Evolutionary conservation across 345 rosid genomes (phyloP).

Genomic region (Bruguiera sexangula): DNA sequence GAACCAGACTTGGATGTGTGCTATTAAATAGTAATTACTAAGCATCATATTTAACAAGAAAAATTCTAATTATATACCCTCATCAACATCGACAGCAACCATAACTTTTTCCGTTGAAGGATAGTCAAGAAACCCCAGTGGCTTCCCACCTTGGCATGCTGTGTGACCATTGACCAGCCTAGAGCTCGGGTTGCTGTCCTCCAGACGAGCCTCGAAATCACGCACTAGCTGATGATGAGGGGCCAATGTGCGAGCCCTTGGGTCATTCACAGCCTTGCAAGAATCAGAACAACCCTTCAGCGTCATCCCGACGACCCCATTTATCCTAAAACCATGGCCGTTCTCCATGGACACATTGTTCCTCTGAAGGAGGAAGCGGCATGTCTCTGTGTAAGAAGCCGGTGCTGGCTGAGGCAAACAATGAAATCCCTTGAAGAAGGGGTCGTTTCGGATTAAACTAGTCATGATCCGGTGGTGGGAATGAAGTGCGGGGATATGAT

Average conservation of each 20-base stretch:
- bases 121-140: constrained; percentile 37
- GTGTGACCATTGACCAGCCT: constrained; percentile 43
- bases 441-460: constrained; percentile 20
- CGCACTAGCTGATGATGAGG: constrained; percentile 37
- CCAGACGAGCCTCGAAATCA: constrained; percentile 42
- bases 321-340: constrained; percentile 8
- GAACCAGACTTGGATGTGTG: no score
- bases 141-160: constrained; percentile 37
- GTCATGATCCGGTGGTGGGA: constrained; percentile 16
- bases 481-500: neutral
- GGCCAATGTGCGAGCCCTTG: constrained; percentile 46
- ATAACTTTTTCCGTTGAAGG: constrained; percentile 46
- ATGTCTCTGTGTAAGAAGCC: constrained; percentile 1
- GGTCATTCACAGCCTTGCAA: constrained; percentile 25
- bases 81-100: constrained; percentile 96
- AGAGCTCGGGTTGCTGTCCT: constrained; percentile 30
- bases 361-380: constrained; percentile 6
- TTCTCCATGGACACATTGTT: constrained; percentile 16
- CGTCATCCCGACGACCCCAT: constrained; percentile 29
- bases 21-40: no score
- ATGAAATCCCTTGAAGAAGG: constrained; percentile 20
- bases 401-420: neutral
- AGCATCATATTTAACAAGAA: neutral
- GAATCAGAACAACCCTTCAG: constrained; percentile 48
- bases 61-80: constrained; percentile 45